phyloP scores from a whole-genome alignment of 2,329 filamentous ascomycete species.

The Calonectria hawksworthii region DNA sequence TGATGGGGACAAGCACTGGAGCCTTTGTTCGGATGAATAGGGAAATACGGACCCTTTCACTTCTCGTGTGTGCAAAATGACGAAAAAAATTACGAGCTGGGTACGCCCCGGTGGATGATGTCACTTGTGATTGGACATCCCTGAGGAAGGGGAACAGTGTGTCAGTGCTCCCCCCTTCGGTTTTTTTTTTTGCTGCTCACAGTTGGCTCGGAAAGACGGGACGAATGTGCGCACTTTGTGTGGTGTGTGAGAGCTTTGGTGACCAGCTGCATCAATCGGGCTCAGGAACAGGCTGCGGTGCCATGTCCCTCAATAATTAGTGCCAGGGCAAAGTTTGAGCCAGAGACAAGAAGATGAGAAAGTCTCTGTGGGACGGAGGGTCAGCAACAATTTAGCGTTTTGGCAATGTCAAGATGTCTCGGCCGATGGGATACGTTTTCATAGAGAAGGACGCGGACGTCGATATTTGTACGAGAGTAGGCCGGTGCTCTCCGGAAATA shows the following conservation, averaged over 20 bases:
- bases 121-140: not conserved
- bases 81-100: not conserved
- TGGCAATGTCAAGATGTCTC: not conserved
- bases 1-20: not conserved
- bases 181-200: not conserved
- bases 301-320: slow-evolving; percentile 11
- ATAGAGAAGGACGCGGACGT: not conserved
- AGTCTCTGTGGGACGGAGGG: not conserved
- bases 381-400: not conserved
- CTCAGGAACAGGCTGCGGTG: slow-evolving; percentile 24
- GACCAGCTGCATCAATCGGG: not conserved
- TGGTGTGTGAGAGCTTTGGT: slow-evolving; percentile 12
- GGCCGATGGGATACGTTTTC: not conserved
- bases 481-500: not conserved
- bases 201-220: not conserved
- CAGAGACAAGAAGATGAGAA: slow-evolving; percentile 21
- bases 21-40: not conserved
- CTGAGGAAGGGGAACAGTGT: not conserved
- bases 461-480: not conserved
- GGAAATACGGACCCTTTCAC: not conserved
- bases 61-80: slow-evolving; percentile 7
- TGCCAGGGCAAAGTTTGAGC: slow-evolving; percentile 20
- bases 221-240: slow-evolving; percentile 4
- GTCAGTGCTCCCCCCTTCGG: not conserved
- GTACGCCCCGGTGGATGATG: not conserved